A percentile compares a stretch with the other conserved stretches of the same genome.
Evolutionary conservation across 202 grass and related monocot species (phyloP).

Genomic region (Brachypodium distachyon): DNA sequence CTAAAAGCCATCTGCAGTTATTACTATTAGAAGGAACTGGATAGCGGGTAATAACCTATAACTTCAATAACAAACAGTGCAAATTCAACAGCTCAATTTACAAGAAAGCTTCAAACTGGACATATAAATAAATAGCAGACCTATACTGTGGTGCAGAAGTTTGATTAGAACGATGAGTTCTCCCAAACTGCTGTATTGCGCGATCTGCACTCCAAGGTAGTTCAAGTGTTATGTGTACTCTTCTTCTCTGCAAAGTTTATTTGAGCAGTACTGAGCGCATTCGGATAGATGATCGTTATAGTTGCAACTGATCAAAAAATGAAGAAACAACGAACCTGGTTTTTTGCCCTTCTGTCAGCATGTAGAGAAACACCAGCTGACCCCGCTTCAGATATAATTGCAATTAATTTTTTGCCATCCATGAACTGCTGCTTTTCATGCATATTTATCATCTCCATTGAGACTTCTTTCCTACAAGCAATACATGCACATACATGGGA

Average conservation of each 20-base stretch:
- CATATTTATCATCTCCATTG: slow-evolving; percentile 99
- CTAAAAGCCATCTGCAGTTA: neutral
- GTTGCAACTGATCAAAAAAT: slow-evolving; percentile 7
- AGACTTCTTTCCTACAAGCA: slow-evolving; percentile 84
- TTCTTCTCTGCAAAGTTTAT: slow-evolving; percentile 61
- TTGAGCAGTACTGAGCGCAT: neutral
- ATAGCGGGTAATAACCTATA: neutral
- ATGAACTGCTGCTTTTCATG: slow-evolving; percentile 97
- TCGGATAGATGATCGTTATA: neutral
- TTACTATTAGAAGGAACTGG: neutral
- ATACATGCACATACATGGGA: slow-evolving; percentile 12
- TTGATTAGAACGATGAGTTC: slow-evolving; percentile 99
- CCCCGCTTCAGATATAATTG: slow-evolving; percentile 98
- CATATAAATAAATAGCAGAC: slow-evolving; percentile 31
- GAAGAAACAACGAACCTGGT: slow-evolving; percentile 54
- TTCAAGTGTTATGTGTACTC: slow-evolving; percentile 98
- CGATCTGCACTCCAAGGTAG: slow-evolving; percentile 99
- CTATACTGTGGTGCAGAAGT: slow-evolving; percentile 96
- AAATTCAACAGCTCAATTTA: neutral
- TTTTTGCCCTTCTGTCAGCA: slow-evolving; percentile 85
- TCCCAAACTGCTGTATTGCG: slow-evolving; percentile 97
- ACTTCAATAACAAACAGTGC: neutral
- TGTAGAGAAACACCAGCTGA: slow-evolving; percentile 97
- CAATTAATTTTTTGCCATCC: slow-evolving; percentile 81
- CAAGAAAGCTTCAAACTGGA: neutral